phyloP scores from a whole-genome alignment of 2,329 filamentous ascomycete genomes.

The Coniochaeta ligniaria region DNA sequence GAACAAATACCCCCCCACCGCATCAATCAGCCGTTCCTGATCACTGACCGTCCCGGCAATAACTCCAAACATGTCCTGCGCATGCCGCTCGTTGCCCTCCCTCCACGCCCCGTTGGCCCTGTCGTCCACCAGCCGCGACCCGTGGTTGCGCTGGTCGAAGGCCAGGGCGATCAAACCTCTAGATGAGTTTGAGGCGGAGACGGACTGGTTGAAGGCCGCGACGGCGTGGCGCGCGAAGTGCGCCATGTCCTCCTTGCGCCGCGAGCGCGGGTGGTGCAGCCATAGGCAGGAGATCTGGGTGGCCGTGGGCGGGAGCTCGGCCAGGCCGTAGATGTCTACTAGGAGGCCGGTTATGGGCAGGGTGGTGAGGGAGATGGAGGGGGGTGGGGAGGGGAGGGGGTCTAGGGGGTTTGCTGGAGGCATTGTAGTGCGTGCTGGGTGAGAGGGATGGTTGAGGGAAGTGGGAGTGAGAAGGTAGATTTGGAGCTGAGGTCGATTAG shows the following conservation, averaged over 20 bases:
- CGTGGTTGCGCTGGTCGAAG: slow-evolving; percentile 94
- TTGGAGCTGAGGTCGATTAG: background rate
- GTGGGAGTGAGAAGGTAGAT: background rate
- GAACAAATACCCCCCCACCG: slow-evolving; percentile 70
- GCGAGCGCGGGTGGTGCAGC: slow-evolving; percentile 77
- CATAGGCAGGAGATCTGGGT: slow-evolving; percentile 71
- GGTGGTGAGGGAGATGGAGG: slow-evolving; percentile 53
- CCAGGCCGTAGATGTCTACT: slow-evolving; percentile 72
- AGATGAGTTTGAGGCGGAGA: slow-evolving; percentile 14
- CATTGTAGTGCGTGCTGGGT: background rate
- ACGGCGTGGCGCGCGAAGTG: slow-evolving; percentile 65
- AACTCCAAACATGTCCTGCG: slow-evolving; percentile 83
- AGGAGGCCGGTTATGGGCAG: slow-evolving; percentile 72
- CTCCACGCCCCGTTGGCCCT: slow-evolving; percentile 73
- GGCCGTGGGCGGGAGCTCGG: slow-evolving; percentile 53
- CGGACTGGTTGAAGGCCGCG: slow-evolving; percentile 53
- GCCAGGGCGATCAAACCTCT: slow-evolving; percentile 69
- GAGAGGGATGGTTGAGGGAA: background rate
- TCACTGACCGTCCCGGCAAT: slow-evolving; percentile 71
- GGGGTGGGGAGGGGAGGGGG: slow-evolving; percentile 21
- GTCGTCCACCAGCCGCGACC: slow-evolving; percentile 56
- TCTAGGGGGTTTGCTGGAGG: slow-evolving; percentile 5
- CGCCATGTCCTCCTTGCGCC: slow-evolving; percentile 66
- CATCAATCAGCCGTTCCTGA: slow-evolving; percentile 66
- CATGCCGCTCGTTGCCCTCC: slow-evolving; percentile 71